These are phyloP conservation scores for Evernia prunastri DNA, from an alignment of 495 filamentous ascomycete genomes.

Conservation along the genomic window DNA sequence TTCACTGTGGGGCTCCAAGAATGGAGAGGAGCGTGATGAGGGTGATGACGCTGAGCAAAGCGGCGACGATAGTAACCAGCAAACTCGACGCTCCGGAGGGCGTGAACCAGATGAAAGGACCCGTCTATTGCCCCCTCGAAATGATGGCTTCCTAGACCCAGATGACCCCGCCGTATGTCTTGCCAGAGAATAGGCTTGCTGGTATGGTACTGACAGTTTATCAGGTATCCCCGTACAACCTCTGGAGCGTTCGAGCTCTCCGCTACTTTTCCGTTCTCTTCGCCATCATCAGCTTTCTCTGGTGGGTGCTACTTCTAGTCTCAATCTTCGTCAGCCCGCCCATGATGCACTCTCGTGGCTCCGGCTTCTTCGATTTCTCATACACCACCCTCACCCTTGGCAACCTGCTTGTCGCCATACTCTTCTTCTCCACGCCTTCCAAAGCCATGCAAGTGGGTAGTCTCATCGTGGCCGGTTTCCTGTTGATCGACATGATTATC, in stretches of 20 bases:
- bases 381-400: constrained; percentile 67
- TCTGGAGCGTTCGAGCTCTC: constrained; percentile 77
- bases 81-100: constrained; percentile 21
- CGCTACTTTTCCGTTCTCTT: constrained; percentile 69
- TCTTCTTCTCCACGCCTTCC: constrained; percentile 83
- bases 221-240: constrained; percentile 90
- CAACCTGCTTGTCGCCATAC: constrained; percentile 65
- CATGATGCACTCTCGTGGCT: constrained; percentile 74
- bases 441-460: constrained; percentile 65
- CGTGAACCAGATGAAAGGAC: constrained; percentile 63
- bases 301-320: constrained; percentile 85
- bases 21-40: constrained; percentile 34
- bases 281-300: constrained; percentile 66
- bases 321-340: constrained; percentile 85
- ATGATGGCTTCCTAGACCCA: constrained; percentile 68
- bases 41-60: constrained; percentile 27
- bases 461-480: constrained; percentile 57
- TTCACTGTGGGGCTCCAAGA: constrained; percentile 46
- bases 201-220: constrained; percentile 12
- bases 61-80: constrained; percentile 14
- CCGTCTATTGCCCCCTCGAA: constrained; percentile 58
- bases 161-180: constrained; percentile 81
- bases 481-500: constrained; percentile 72
- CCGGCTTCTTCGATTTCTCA: constrained; percentile 82
- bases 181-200: background rate